phyloP scores from a whole-genome alignment of 2,329 filamentous ascomycete genomes.

The Periconia sp. region DNA sequence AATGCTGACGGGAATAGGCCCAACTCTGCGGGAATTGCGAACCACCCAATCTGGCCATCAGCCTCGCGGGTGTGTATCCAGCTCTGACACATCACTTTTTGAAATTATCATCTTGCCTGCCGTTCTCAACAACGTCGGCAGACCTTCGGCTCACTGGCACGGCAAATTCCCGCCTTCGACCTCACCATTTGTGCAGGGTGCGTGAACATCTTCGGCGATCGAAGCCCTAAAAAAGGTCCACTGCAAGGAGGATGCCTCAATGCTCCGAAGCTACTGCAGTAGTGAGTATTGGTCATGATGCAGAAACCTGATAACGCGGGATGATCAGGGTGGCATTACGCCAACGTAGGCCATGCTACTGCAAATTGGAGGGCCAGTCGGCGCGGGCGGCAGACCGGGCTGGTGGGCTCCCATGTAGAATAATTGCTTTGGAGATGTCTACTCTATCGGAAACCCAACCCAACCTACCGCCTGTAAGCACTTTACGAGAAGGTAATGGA shows the following conservation, averaged over 20 bases:
- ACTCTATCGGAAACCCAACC: conserved; percentile 27
- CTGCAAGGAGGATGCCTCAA: conserved; percentile 20
- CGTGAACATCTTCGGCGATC: conserved; percentile 5
- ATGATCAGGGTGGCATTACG: no score
- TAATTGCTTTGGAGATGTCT: conserved; percentile 7
- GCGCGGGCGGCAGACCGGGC: conserved; percentile 14
- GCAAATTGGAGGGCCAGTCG: conserved; percentile 4
- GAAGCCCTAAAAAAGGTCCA: conserved; percentile 9
- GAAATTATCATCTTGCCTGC: not conserved
- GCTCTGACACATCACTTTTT: conserved; percentile 3
- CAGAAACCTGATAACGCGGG: conserved; percentile 15
- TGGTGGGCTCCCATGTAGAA: conserved; percentile 11
- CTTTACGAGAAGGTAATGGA: conserved; percentile 1
- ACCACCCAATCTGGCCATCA: no score
- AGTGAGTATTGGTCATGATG: conserved; percentile 22
- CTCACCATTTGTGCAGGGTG: conserved; percentile 5
- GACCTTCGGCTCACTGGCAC: not conserved
- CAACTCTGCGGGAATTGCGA: conserved; percentile 19
- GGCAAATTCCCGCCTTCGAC: not conserved
- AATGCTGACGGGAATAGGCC: conserved; percentile 16
- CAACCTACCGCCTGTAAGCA: conserved; percentile 10
- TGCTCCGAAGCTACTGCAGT: conserved; percentile 30
- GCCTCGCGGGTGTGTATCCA: not conserved
- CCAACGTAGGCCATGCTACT: conserved; percentile 2
- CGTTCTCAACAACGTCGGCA: not conserved